These are phyloP conservation scores for Ceratobasidium sp. DNA, from an alignment of 1,284 basidiomycete species.

Conservation along the genomic window DNA sequence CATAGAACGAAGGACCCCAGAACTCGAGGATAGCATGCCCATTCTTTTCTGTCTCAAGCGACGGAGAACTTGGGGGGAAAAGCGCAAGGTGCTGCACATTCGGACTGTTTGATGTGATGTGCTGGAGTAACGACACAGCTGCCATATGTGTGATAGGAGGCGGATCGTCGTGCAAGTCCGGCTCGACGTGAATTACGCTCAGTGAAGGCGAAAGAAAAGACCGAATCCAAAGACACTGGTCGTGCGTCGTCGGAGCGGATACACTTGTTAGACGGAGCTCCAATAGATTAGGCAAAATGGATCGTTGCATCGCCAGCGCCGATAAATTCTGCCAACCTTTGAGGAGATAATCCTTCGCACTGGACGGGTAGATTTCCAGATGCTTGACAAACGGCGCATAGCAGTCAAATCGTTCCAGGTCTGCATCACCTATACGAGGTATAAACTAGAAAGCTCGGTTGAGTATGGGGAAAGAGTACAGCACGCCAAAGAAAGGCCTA, in stretches of 20 bases:
- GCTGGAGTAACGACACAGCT: not conserved
- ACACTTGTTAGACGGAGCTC: not conserved
- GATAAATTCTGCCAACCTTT: not conserved
- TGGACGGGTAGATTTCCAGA: not conserved
- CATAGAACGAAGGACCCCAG: constrained; percentile 9
- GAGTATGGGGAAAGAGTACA: not conserved
- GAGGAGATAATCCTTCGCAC: not conserved
- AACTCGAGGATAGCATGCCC: not conserved
- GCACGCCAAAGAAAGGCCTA: not conserved
- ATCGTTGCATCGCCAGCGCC: not conserved
- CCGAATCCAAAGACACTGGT: not conserved
- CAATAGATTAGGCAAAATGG: not conserved
- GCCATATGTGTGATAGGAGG: not conserved
- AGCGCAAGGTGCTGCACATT: not conserved
- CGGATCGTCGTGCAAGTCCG: not conserved
- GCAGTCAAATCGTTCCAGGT: not conserved
- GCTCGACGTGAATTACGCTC: not conserved
- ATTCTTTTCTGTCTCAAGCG: not conserved
- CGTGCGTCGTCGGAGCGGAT: not conserved
- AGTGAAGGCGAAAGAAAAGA: constrained; percentile 6
- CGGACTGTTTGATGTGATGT: not conserved
- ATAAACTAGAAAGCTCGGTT: not conserved
- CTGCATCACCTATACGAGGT: too few species aligned
- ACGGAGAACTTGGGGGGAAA: not conserved
- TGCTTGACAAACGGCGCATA: constrained; percentile 6